phyloP scores from a whole-genome alignment of 768 basidiomycete genomes.

The Lactifluus pinguis region DNA sequence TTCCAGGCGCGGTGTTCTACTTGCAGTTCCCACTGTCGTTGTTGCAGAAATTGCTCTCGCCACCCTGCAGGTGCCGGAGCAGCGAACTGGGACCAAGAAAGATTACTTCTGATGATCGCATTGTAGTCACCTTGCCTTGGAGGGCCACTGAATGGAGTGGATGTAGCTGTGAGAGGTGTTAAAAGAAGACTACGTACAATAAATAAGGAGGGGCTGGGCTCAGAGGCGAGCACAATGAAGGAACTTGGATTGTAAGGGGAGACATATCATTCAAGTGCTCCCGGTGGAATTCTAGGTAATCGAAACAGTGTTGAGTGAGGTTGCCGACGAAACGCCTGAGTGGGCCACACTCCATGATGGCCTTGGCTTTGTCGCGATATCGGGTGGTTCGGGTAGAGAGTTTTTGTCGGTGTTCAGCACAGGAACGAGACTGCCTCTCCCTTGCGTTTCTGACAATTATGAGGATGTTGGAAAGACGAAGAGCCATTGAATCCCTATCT shows the following conservation, averaged over 20 bases:
- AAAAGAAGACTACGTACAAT: constrained; percentile 2
- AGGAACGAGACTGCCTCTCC: constrained; percentile 10
- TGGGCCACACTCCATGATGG: constrained; percentile 1
- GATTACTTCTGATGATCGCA: constrained; percentile 3
- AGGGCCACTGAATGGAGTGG: background rate
- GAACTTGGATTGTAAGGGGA: constrained; percentile 2
- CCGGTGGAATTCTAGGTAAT: constrained; percentile 10
- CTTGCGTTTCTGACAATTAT: constrained; percentile 5
- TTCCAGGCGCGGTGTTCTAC: background rate
- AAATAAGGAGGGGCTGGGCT: background rate
- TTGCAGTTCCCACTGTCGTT: constrained; percentile 3
- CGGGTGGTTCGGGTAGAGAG: background rate
- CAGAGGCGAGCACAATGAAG: constrained; percentile 4
- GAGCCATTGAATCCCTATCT: constrained; percentile 3
- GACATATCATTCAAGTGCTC: constrained; percentile 1
- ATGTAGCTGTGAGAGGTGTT: background rate
- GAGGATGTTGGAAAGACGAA: constrained; percentile 9
- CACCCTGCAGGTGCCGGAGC: constrained; percentile 9
- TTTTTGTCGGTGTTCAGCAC: constrained; percentile 3
- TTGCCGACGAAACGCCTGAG: constrained; percentile 1
- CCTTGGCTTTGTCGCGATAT: constrained; percentile 9
- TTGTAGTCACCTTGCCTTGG: constrained; percentile 7
- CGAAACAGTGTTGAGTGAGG: constrained; percentile 3
- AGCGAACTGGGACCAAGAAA: constrained; percentile 14
- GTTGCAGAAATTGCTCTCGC: constrained; percentile 5